Base-by-base conservation (phyloP, 345 rosid genomes). In the Heritiera littoralis region DNA sequence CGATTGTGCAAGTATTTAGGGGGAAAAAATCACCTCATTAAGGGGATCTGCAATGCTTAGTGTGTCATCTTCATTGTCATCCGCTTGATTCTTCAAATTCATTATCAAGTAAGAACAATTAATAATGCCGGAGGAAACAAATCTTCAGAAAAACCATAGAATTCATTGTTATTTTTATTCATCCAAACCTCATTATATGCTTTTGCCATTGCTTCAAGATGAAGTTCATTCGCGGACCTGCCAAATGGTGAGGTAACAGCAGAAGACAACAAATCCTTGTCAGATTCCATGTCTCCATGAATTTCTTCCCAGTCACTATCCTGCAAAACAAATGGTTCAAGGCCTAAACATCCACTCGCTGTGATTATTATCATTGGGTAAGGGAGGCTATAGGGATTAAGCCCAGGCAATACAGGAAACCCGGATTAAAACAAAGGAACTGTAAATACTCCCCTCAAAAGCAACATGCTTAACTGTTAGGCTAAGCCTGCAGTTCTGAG, bases 271-370 rank as follows among this genome's bases (percentile, higher is more conserved):
- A 92, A 51, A 77, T 84, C 85, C 58, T 83, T 80, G 63, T 86
- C 92, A 64, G 84, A 79, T 79, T 88, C 93, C 59, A n/a, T 80
- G 9, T 83, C 90, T 72, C 76, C 92, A 73, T 86, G 83, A 80
- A 87, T 84, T 82, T 95, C 98, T 86, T 93, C 98, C 98, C 97
- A 95, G 79, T 92, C 97, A n/a, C 89, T 88, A 80, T 89, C 95
- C 91, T 89, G 89, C 77, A 61, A 80, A 58, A 59, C 38, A 67
- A 71, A 68, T 23, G 54, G 35, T 11, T 56, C 18, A 59, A 56
- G n/a, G 43, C 9, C 68, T 58, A 32, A 70, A 75, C n/a, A 77
- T 58, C 63, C 48, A 74, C 32, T 55, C 41, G 38, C 0, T 1
- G 75, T 9, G 30, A 13, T 35, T 54, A 17, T 18, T 52, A 30